Conservation (phyloP, 805 yeast genomes). For the Barnettozyma pratensis region DNA sequence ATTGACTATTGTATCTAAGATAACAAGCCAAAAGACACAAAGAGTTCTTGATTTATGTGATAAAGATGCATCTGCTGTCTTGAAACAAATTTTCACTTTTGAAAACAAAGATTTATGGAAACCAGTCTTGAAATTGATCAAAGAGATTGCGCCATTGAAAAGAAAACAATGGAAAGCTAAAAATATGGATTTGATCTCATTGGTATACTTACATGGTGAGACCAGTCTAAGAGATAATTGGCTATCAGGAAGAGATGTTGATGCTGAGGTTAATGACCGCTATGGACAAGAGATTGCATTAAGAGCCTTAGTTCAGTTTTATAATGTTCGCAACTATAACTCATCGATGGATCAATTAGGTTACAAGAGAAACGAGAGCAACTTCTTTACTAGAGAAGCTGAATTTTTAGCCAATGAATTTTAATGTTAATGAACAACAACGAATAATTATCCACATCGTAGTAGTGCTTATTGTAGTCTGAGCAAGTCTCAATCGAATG, state of each 20-base stretch:
- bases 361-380: conserved; percentile 37
- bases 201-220: conserved; percentile 72
- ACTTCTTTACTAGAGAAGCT: conserved; percentile 38
- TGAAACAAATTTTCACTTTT: conserved; percentile 53
- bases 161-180: conserved; percentile 92
- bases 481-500: not conserved
- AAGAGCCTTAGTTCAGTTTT: conserved; percentile 71
- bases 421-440: not conserved
- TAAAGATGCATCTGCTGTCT: conserved; percentile 54
- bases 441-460: no score
- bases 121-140: conserved; percentile 70
- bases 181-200: conserved; percentile 90
- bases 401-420: conserved; percentile 22
- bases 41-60: conserved; percentile 61
- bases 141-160: conserved; percentile 80
- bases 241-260: conserved; percentile 78
- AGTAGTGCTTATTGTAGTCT: no score
- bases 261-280: conserved; percentile 68
- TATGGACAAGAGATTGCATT: conserved; percentile 83
- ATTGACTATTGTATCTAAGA: conserved; percentile 49
- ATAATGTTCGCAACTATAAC: conserved; percentile 58
- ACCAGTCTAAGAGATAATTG: conserved; percentile 77
- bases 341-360: conserved; percentile 51
- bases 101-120: conserved; percentile 58
- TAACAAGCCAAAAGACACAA: conserved; percentile 66